A percentile compares a stretch with the other conserved stretches of the same genome.
phyloP scores from a whole-genome alignment of 1,284 basidiomycete species.

The Apiotrichum sp. region DNA sequence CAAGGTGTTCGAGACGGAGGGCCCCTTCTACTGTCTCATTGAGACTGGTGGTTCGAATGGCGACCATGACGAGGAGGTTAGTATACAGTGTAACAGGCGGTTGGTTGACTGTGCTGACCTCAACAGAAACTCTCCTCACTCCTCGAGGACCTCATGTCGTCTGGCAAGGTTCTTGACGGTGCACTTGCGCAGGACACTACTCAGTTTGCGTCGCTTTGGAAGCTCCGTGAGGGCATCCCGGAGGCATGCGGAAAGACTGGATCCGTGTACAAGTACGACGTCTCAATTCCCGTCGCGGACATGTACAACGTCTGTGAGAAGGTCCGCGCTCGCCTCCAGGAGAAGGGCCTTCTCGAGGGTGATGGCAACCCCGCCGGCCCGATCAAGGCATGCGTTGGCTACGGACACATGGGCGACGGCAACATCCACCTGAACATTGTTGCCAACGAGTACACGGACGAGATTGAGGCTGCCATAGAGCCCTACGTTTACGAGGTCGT shows the following conservation, averaged over 20 bases:
- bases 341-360: constrained; percentile 63
- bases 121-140: constrained; percentile 79
- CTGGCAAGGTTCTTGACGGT: constrained; percentile 79
- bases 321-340: constrained; percentile 66
- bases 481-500: constrained; percentile 95
- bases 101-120: background rate
- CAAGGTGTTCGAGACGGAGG: constrained; percentile 56
- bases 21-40: constrained; percentile 80
- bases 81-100: background rate
- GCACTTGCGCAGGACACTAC: constrained; percentile 87
- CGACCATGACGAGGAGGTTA: constrained; percentile 91
- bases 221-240: constrained; percentile 86
- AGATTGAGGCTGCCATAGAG: constrained; percentile 81
- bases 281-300: constrained; percentile 79
- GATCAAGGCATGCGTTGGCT: constrained; percentile 80
- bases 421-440: constrained; percentile 94
- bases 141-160: constrained; percentile 71
- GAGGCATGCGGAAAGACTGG: constrained; percentile 93
- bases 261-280: constrained; percentile 95
- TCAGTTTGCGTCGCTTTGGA: constrained; percentile 87
- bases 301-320: constrained; percentile 87
- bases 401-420: constrained; percentile 94
- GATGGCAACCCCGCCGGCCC: constrained; percentile 55
- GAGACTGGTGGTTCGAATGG: constrained; percentile 93
- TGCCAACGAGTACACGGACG: constrained; percentile 73